Percentiles rank a stretch among this genome's conserved stretches.
These are phyloP conservation scores for Coriaria nepalensis DNA, from an alignment of 306 rosid species.

Conservation along the genomic window DNA sequence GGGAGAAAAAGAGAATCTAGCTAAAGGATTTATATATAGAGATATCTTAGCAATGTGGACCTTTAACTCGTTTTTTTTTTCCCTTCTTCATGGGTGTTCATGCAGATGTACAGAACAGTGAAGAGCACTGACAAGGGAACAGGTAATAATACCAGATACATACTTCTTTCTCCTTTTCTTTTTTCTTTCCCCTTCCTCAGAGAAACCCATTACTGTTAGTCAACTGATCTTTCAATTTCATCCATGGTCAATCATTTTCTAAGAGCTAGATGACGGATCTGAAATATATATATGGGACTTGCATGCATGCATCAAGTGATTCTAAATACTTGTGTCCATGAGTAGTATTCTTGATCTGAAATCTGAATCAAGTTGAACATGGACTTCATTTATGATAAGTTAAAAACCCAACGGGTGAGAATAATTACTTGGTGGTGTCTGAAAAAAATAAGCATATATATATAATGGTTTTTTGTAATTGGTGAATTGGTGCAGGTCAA, in stretches of 20 bases:
- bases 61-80: conserved; percentile 16
- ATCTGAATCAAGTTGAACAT: too few relatives aligned
- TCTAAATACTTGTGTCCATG: too few relatives aligned
- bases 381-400: too few relatives aligned
- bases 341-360: too few relatives aligned
- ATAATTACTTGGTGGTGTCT: conserved; percentile 40
- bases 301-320: too few relatives aligned
- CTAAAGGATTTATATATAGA: too few relatives aligned
- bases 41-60: too few relatives aligned
- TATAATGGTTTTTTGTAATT: conserved; percentile 21
- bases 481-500: conserved; percentile 36
- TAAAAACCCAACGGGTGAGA: too few relatives aligned
- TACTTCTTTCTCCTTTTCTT: neutral
- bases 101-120: conserved; percentile 99
- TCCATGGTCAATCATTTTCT: too few relatives aligned
- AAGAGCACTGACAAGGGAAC: conserved; percentile 64
- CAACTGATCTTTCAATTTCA: neutral
- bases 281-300: too few relatives aligned
- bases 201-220: neutral
- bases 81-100: conserved; percentile 23
- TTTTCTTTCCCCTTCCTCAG: neutral
- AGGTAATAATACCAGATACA: conserved; percentile 32
- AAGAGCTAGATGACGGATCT: too few relatives aligned
- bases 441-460: conserved; percentile 23
- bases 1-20: conserved; percentile 12